Evolutionary conservation across 2,329 filamentous ascomycete species (phyloP), one percentile per base, ranked within the genome.

Genomic region (Trichoderma aggressivum): DNA sequence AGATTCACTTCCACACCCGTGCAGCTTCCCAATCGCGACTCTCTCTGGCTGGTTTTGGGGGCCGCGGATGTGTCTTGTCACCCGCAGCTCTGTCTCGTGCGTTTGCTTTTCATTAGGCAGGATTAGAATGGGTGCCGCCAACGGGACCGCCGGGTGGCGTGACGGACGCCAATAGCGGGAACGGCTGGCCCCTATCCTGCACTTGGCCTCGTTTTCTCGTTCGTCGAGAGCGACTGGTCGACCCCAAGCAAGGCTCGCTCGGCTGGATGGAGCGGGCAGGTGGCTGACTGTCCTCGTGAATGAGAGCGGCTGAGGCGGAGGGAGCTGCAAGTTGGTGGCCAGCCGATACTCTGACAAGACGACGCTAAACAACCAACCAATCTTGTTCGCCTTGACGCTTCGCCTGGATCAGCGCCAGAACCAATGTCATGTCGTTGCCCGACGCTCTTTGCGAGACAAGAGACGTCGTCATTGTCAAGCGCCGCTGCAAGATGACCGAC

Each of bases 91-190:
- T 34, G 50, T 67, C 62, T 64, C 47, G 58, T 70, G 58, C 59
- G 39, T 43, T 53, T 55, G 26, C 30, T 30, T 55, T 16, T 34
- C 59, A 62, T 47, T 36, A 47, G 16, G 56, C 65, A 70, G 50
- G 21, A 68, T 65, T 55, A 28, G 28, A 30, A 62, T 56, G 39
- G 24, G 62, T 67, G 70, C 59, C 64, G 67, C 70, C 65, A 60
- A 64, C 70, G 65, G 70, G 58, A 64, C 47, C 43, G 59, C 65
- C 65, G 70, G 65, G 70, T 72, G 70, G 70, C 70, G 66, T 62
- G 56, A 67, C 55, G 63, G 56, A 67, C 58, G 62, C 55, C 70
- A 50, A 66, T 62, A 53, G 62, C 69, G 55, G 69, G 7, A 56
- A 63, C 56, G 43, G 58, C 58, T 36, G 36, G 34, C 58, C 62